Percentiles rank a stretch among this genome's conserved stretches.
Evolutionary conservation across 2,329 filamentous ascomycete genomes (phyloP).

Genomic region (Pseudogymnoascus sp.): DNA sequence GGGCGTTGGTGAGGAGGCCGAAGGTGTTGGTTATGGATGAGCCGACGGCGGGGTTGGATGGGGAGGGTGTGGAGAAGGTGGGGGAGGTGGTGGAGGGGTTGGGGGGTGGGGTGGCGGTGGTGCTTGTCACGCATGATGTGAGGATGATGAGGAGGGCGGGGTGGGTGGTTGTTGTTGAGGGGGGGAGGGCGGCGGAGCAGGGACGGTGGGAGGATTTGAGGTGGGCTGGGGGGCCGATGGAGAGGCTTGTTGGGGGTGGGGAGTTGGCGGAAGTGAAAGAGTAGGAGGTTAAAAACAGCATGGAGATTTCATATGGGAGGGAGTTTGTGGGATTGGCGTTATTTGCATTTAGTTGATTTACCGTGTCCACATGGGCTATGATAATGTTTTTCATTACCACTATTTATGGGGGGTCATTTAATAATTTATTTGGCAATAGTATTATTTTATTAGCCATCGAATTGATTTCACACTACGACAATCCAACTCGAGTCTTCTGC

Average conservation of each 20-base stretch:
- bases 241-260: slow-evolving; percentile 14
- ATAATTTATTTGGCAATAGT: not conserved
- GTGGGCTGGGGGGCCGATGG: slow-evolving; percentile 32
- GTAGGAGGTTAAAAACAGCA: not conserved
- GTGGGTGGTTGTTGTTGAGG: slow-evolving; percentile 87
- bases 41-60: slow-evolving; percentile 90
- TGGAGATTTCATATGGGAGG: not conserved
- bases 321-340: not conserved
- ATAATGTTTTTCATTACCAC: not conserved
- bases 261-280: slow-evolving; percentile 39
- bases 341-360: not conserved
- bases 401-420: not conserved
- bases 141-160: slow-evolving; percentile 95
- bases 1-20: slow-evolving; percentile 53
- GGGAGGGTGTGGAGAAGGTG: slow-evolving; percentile 86
- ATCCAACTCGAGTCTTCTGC: not conserved
- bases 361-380: not conserved
- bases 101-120: slow-evolving; percentile 49
- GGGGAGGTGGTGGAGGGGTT: slow-evolving; percentile 62
- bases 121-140: slow-evolving; percentile 86
- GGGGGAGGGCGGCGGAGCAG: slow-evolving; percentile 67
- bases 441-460: not conserved
- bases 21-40: slow-evolving; percentile 91
- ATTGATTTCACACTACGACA: not conserved
- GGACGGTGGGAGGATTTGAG: slow-evolving; percentile 35